Evolutionary conservation across 306 rosid genomes (phyloP), one percentile per base, ranked within the genome.

Genomic region (Arachis hypogaea): DNA sequence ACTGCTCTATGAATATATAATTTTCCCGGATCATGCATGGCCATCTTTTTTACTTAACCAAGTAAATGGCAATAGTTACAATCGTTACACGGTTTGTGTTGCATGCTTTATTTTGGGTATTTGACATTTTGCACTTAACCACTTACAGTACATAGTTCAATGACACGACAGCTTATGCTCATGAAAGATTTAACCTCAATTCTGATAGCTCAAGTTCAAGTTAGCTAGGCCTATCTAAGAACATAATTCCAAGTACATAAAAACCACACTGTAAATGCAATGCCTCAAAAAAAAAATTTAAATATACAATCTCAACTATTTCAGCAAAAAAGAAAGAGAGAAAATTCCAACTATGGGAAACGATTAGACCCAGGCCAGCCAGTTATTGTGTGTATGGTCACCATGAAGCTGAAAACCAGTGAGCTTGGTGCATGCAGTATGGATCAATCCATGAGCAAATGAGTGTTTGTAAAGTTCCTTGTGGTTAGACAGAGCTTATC

Each of bases 281-380:
- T 49, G 66, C 73, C 70, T 73, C 56, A 12, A 67, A 43, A 52
- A 47, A 41, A 52, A 6, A 29, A 43, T 0, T 52, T 47, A 9
- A 77, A 77, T 70, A 8, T 73, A 77, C 81, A 60, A 70, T 60
- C 77, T 74, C 73, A 84, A 66, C 82, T 56, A 77, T 51, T 64
- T 69, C 63, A 70, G 59, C 52, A 45, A 64, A 73, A 73, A 77
- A 45, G n/a, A 75, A 70, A 64, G 69, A 73, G 73, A 45, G n/a
- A 75, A 74, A 71, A 79, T 40, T 11, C 54, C 50, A 76, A 64
- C 80, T 72, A 68, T 28, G 11, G 71, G 50, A 51, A 72, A 68
- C 40, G 72, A 67, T 59, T 67, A 52, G 47, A 63, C 61, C 22
- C 59, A 58, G 49, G 46, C 41, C 77, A 77, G 56, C 73, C 63